Base-by-base conservation (phyloP, 371 early-diverging fungal genomes). In the Smittium mucronatum region DNA sequence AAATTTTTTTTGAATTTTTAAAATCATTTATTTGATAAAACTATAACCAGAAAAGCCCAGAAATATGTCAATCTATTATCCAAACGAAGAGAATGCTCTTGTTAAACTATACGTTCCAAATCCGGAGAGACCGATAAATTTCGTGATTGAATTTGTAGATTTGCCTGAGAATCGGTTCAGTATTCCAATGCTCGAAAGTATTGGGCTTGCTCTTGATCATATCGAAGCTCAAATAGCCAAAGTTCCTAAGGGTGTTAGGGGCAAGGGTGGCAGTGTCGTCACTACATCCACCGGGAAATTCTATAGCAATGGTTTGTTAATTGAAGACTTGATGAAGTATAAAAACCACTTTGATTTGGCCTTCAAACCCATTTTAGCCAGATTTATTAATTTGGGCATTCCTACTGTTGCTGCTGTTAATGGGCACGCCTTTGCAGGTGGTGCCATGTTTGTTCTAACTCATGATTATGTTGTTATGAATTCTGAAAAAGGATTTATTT, bases 381-480 rank as follows among this genome's bases (percentile, higher is more conserved):
- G 84, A 2, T 33, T 90, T 36, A 69, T 89, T 47, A 87, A 84
- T 0, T 89, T 89, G 70, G 80, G 85, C 30, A 75, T 91, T 16
- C 92, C 93, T 0, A 91, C 92, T 0, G 84, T 91, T n/a, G 93
- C 93, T 2, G 91, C 91, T n/a, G 76, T 89, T 32, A 89, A 90
- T 70, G 91, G 89, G 17, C 91, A 92, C 64, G 90, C 92, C n/a
- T 93, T 92, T 81, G 92, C 91, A 33, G 92, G 91, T 67, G 91
- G 92, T 2, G 88, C 84, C 74, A 57, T 91, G 84, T 76, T 91
- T 34, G 88, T 91, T 11, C 63, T 92, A 68, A 87, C 88, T 29
- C 92, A 93, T 73, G 90, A 92, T 72, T 89, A 88, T 73, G 84
- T 90, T 32, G 86, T 91, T 1, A 91, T 92, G 91, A 81, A 90